Conservation (phyloP, 805 yeast species). For the Monosporozyma aquatica region DNA sequence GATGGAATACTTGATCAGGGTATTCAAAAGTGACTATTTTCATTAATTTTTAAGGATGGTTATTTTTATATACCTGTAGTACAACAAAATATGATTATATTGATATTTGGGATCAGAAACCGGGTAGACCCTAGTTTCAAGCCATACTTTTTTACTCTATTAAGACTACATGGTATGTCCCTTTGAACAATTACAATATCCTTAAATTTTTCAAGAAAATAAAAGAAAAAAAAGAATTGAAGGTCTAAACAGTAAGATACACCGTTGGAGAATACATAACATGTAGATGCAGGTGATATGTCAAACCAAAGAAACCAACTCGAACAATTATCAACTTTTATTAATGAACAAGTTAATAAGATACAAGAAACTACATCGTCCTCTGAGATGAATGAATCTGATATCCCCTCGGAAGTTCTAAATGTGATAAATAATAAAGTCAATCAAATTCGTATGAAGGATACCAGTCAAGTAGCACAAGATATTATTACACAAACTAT, state of each 20-base stretch:
- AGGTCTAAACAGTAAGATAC: neutral
- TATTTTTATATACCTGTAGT: too few relatives aligned
- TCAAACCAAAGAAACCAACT: neutral
- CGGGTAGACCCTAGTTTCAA: too few relatives aligned
- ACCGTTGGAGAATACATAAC: neutral
- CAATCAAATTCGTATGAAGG: conserved; percentile 2
- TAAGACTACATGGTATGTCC: too few relatives aligned
- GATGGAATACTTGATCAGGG: too few relatives aligned
- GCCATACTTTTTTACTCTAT: too few relatives aligned
- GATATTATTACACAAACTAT: conserved; percentile 15
- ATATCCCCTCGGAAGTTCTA: conserved; percentile 9
- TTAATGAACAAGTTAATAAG: conserved; percentile 2
- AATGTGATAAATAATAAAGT: conserved; percentile 7
- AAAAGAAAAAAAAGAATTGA: too few relatives aligned
- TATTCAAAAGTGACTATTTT: too few relatives aligned
- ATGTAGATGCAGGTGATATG: neutral
- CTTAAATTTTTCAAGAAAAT: too few relatives aligned
- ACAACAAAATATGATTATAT: too few relatives aligned
- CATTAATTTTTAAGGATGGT: too few relatives aligned
- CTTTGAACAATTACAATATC: too few relatives aligned
- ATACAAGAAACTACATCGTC: neutral
- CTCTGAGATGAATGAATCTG: neutral
- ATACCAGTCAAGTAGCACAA: conserved; percentile 5
- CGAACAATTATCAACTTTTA: conserved; percentile 4
- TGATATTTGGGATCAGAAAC: too few relatives aligned